A percentile compares a stretch with the other conserved stretches of the same genome.
Evolutionary conservation across 805 yeast genomes (phyloP).

Genomic region (Ogataea ganodermae): DNA sequence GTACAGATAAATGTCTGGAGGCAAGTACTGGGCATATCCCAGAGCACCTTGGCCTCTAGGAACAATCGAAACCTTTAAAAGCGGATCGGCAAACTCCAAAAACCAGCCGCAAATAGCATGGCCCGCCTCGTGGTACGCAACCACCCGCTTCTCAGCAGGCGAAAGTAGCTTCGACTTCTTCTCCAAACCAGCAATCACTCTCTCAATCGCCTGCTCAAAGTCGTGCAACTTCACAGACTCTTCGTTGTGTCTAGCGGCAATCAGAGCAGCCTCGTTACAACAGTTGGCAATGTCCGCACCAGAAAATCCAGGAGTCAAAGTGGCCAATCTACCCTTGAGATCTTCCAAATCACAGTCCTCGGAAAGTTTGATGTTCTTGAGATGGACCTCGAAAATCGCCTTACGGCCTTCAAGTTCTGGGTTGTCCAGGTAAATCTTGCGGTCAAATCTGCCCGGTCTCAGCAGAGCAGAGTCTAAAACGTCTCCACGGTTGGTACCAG

Average conservation of each 20-base stretch:
- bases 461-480: constrained; percentile 84
- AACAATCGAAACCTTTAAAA: constrained; percentile 88
- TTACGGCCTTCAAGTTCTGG: constrained; percentile 91
- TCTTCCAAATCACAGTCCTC: constrained; percentile 51
- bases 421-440: constrained; percentile 81
- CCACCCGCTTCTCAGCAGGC: constrained; percentile 78
- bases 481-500: constrained; percentile 94
- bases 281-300: constrained; percentile 97
- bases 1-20: constrained; percentile 82
- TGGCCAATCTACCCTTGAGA: constrained; percentile 81
- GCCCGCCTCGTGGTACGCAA: constrained; percentile 96
- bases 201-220: constrained; percentile 90
- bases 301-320: constrained; percentile 91
- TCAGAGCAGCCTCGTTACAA: constrained; percentile 91
- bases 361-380: constrained; percentile 56
- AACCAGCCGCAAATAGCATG: constrained; percentile 97
- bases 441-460: constrained; percentile 94
- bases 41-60: constrained; percentile 95
- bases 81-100: constrained; percentile 83
- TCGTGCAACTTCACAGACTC: constrained; percentile 62
- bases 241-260: constrained; percentile 82
- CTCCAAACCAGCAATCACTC: constrained; percentile 94
- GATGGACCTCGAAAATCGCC: constrained; percentile 80
- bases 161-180: constrained; percentile 78
- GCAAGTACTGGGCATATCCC: constrained; percentile 95